Percentiles rank a stretch among this genome's conserved stretches.
phyloP scores from a whole-genome alignment of 495 filamentous ascomycete genomes.

The Cercophora samala region DNA sequence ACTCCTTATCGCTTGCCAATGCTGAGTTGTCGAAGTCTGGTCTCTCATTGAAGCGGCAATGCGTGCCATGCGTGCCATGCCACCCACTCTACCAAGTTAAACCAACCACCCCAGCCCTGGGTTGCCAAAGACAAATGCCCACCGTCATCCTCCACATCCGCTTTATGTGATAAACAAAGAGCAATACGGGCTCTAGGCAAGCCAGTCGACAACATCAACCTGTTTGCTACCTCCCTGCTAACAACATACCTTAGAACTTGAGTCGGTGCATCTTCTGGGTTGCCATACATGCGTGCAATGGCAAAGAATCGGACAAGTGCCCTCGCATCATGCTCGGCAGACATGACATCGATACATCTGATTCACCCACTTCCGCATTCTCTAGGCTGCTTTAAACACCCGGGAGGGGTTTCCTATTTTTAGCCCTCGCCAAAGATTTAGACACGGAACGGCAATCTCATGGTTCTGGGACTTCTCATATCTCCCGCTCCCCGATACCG shows the following conservation, averaged over 20 bases:
- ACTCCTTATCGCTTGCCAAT: neutral
- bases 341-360: neutral
- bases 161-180: neutral
- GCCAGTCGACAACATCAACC: neutral
- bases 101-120: too few relatives aligned
- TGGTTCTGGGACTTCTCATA: neutral
- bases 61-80: too few relatives aligned
- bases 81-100: neutral
- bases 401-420: neutral
- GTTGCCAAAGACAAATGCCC: neutral
- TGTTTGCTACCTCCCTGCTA: neutral
- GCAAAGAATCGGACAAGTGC: neutral
- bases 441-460: neutral
- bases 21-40: neutral
- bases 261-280: neutral
- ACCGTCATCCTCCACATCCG: neutral
- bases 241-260: neutral
- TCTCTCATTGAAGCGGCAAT: neutral
- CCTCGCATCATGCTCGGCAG: neutral
- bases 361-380: neutral
- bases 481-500: neutral
- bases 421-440: neutral
- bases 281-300: neutral
- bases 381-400: neutral
- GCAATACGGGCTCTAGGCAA: neutral